Evolutionary conservation across 345 rosid genomes (phyloP), one percentile per base, ranked within the genome.

Genomic region (Euphorbia pulcherrima): DNA sequence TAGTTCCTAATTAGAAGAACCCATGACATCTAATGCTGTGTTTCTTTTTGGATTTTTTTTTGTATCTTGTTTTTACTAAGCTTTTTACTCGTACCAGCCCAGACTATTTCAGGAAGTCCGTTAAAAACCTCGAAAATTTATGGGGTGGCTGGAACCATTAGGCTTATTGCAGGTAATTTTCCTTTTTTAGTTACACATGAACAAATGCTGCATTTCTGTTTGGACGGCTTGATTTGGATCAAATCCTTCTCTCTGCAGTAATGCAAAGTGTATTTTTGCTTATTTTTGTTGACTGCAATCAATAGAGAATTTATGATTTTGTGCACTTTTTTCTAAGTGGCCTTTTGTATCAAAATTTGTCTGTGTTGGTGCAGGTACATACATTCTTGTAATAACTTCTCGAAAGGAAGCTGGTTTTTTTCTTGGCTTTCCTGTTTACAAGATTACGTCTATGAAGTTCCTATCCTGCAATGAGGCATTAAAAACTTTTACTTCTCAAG

Each of bases 91-190:
- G 59, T 60, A 68, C 67, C 80, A 87, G 97, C 82, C 65, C 85
- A 64, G 24, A 58, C 58, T 26, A 61, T 64, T 79, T 70, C 84
- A 20, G 89, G 59, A 35, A 74, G 56, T 64, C 88, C 87, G 8
- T 71, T 69, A 20, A 87, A 60, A 79, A 78, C 82, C 33, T 84
- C 89, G 37, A 81, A 72, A 51, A 83, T 93, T 53, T 87, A 83
- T 47, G 99, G 99, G 1, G 92, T 93, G 10, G 97, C 80, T 40
- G 99, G 96, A 72, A 86, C 91, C 51, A 93, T 93, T 77, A 79
- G 91, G 74, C 81, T 93, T 71, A 76, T 90, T 44, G 92, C 96
- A 76, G 99, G 99, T 93, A 76, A 37, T 8, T 46, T 3, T 14
- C 65, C 23, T 27, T 41, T 63, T 35, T 53, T n/a, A 37, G 26